Evolutionary conservation across 441 rosid species (phyloP), one percentile per base, ranked within the genome.

Genomic region (Pelargonium myrrhifolium): DNA sequence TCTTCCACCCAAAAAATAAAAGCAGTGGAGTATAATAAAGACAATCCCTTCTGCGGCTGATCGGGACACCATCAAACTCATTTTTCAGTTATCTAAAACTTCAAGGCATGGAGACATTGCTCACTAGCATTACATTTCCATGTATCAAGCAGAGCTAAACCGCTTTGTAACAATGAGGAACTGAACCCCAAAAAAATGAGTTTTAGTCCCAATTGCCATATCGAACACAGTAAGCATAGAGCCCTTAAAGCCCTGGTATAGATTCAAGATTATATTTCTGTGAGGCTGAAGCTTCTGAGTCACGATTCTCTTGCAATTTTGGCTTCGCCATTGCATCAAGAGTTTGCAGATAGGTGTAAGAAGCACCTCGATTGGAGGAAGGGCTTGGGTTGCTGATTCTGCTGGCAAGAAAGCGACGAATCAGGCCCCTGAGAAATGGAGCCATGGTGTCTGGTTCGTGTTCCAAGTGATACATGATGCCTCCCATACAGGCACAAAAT

Each of bases 401-500:
- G 81, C 99, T 95, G 28, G 98, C 87, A 59, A 95, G 87, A 81
- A 95, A 92, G 67, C 99, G 93, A 18, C 90, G 94, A 72, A 94
- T 90, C 59, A 94, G 80, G 68, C 94, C 87, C 76, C 97, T 83
- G 45, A 94, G 88, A 70, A 92, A 89, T 14, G 99, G 96, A 68
- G 99, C 87, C 98, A 94, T 83, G 18, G 99, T 94, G 69, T 89
- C 90, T 0, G 99, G 99, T 66, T 94, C 99, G 61, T 94, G 68
- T 76, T 94, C 98, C 67, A 92, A 80, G 78, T 84, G 92, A 77
- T 94, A 94, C 99, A 92, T 94, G 47, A 94, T 81, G 79, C 97
- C 99, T 79, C 99, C 99, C 96, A 94, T 94, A 79, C 97, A 94
- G 20, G 87, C 93, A 79, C 96, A 90, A 71, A 92, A 94, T 65